A percentile compares a stretch with the other conserved stretches of the same genome.
Evolutionary conservation across 306 rosid species (phyloP).

Genomic region (Quercus gilva): DNA sequence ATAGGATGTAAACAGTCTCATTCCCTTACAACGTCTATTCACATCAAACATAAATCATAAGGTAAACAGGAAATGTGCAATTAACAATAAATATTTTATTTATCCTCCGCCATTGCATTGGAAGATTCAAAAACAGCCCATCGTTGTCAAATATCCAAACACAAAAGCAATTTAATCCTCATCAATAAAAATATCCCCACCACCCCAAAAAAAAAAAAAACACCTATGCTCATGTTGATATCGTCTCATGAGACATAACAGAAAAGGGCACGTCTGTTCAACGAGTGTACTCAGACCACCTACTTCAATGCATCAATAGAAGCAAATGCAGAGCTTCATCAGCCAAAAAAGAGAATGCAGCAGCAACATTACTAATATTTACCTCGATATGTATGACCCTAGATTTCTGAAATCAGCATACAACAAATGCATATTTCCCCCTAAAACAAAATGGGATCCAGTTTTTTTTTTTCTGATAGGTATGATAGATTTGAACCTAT

Average conservation of each 20-base stretch:
- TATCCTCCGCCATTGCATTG: too few relatives aligned
- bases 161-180: not conserved
- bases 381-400: not conserved
- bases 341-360: not conserved
- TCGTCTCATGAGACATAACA: not conserved
- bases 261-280: not conserved
- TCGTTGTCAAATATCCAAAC: not conserved
- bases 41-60: too few relatives aligned
- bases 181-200: not conserved
- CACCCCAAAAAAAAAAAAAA: not conserved
- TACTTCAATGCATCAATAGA: not conserved
- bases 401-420: too few relatives aligned
- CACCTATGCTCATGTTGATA: not conserved
- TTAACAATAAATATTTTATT: too few relatives aligned
- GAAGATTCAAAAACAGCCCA: too few relatives aligned
- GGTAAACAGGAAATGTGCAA: too few relatives aligned
- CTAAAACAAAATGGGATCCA: too few relatives aligned
- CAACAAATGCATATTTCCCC: too few relatives aligned
- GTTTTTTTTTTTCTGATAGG: too few relatives aligned
- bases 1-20: too few relatives aligned
- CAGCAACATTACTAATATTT: not conserved
- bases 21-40: too few relatives aligned
- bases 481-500: too few relatives aligned
- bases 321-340: not conserved
- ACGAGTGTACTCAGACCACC: not conserved